Base-by-base conservation (phyloP, 148 eudicot genomes). In the Pouteria glomerata region DNA sequence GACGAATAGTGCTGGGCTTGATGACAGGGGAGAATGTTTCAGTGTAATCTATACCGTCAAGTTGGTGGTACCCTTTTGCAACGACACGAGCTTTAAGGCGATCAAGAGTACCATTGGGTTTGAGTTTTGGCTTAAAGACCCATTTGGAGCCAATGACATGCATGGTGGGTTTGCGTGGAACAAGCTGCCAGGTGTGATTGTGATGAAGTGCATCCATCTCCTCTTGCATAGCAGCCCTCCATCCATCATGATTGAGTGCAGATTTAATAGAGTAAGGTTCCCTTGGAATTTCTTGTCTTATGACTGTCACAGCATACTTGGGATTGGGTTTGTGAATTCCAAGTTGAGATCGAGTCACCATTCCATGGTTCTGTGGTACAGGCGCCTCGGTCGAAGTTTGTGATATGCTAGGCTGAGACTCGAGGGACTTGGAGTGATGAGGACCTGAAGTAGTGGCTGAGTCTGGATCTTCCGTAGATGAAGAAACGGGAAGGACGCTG, bases 151-250 rank as follows among this genome's bases (percentile, higher is more conserved):
- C n/a, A n/a, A n/a, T n/a, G n/a, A n/a, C n/a, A n/a, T n/a, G n/a
- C 37, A 44, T 31, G 19, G 18, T 1, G 0, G 53, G 1, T 1
- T 2, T 21, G 1, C 34, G 39, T 1, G 66, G 66, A 11, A 71
- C 29, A 5, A 71, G 34, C 12, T 41, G 56, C 66, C 66, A 71
- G 0, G 68, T 72, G 1, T 61, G 4, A 61, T 72, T 72, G 1
- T 29, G 4, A 34, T 21, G 24, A 1, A 60, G 30, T 4, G 57
- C 44, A 2, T 3, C 26, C 0, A 59, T 13, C 18, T 61, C 31
- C 3, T 72, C 31, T 0, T 18, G 5, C 67, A 72, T 61, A 0
- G 75, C 59, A 1, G 21, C 29, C 1, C 6, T 4, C 67, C 75
- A 72, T 6, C 52, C 45, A 2, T 57, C 27, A 23, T 44, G 66